phyloP scores from a whole-genome alignment of 2,329 filamentous ascomycete species.

The Microcera coccophila region DNA sequence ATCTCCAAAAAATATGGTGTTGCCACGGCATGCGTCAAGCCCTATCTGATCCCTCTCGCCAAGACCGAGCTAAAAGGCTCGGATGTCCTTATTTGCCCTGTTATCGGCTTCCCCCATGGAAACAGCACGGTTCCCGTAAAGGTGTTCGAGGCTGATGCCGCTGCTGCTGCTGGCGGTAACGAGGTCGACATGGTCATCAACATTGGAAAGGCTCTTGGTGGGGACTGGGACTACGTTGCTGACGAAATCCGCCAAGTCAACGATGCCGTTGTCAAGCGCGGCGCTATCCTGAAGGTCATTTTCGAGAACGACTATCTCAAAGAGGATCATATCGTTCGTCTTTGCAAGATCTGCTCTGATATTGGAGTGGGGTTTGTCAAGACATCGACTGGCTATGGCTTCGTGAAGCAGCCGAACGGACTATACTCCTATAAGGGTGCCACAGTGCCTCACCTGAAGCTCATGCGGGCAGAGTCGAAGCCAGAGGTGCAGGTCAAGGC shows the following conservation, averaged over 20 bases:
- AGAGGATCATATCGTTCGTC: constrained; percentile 44
- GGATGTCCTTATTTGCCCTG: constrained; percentile 49
- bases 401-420: constrained; percentile 50
- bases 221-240: constrained; percentile 52
- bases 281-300: constrained; percentile 54
- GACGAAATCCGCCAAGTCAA: constrained; percentile 50
- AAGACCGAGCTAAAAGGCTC: constrained; percentile 43
- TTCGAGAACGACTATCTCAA: constrained; percentile 57
- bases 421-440: constrained; percentile 51
- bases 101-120: constrained; percentile 58
- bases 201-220: constrained; percentile 51
- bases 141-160: constrained; percentile 47
- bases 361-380: constrained; percentile 53
- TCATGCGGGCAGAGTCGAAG: constrained; percentile 48
- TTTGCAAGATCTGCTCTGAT: constrained; percentile 52
- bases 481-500: constrained; percentile 51
- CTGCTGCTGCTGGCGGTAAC: constrained; percentile 42
- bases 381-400: constrained; percentile 57
- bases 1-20: constrained; percentile 46
- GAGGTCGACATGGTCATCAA: constrained; percentile 62
- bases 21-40: constrained; percentile 55
- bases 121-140: constrained; percentile 52
- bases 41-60: constrained; percentile 49
- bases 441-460: constrained; percentile 45
- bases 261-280: constrained; percentile 37